Conservation (phyloP, 140 eudicot genomes). For the Bidens hawaiensis region DNA sequence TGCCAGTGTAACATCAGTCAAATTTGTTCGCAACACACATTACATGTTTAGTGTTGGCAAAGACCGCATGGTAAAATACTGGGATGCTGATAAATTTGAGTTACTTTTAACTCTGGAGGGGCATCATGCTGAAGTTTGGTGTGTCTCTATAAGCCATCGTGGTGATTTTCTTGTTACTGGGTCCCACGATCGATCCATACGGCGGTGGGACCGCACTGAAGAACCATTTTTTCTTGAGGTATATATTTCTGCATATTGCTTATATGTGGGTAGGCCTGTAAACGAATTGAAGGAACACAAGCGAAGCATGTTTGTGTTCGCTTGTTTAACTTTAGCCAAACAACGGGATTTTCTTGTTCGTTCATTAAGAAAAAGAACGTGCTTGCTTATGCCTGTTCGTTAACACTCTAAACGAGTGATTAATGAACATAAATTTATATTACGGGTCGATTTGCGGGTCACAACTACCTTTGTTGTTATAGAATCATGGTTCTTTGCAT, state of each 20-base stretch:
- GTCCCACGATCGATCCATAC: constrained; percentile 83
- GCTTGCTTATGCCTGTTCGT: no score
- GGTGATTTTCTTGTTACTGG: constrained; percentile 95
- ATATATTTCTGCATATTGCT: neutral
- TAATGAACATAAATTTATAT: no score
- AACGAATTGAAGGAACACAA: no score
- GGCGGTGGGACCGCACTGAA: constrained; percentile 97
- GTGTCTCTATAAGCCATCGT: constrained; percentile 77
- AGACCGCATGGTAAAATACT: constrained; percentile 81
- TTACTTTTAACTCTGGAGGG: constrained; percentile 92
- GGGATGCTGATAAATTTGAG: constrained; percentile 99
- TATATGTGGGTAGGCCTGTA: no score
- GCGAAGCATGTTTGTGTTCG: no score
- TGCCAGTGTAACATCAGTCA: constrained; percentile 86
- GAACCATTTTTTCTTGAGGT: constrained; percentile 96
- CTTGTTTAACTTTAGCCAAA: no score
- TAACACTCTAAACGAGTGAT: no score
- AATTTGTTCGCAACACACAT: constrained; percentile 78
- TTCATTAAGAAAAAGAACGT: no score
- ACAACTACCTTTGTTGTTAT: no score
- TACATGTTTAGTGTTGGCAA: constrained; percentile 91
- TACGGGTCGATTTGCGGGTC: no score
- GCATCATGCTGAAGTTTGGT: constrained; percentile 92
- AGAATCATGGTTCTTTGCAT: no score
- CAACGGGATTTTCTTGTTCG: no score